Evolutionary conservation across 371 early-diverging fungal species (phyloP), one percentile per base, ranked within the genome.

Genomic region (Mortierella sp.): DNA sequence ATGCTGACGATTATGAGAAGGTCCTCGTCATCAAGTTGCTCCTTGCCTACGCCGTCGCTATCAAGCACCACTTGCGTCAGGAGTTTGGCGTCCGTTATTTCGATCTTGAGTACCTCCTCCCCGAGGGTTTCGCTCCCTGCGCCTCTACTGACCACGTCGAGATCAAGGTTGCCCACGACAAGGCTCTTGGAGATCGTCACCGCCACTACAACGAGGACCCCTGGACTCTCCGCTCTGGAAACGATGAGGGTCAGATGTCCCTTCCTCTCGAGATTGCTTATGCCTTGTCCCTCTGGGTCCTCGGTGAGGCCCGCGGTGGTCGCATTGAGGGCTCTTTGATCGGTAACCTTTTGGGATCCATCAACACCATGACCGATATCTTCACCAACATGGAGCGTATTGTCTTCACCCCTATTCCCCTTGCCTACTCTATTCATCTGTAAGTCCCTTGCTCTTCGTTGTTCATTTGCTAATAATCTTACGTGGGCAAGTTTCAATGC

Each of bases 391-490:
- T 86, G 87, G 95, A 96, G 88, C 90, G 97, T 28, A 95, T 97
- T 75, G 85, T 93, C n/a, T 89, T 88, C 60, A 94, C 95, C 3
- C 97, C 97, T 13, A 94, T 96, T 70, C 97, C 97, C 1, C 70
- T 94, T 73, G 96, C 96, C 16, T 97, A 96, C 82, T 83, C 89
- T 42, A 92, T 95, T 78, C 97, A 96, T 84, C 87, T 96, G 83
- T 80, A 76, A 80, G 80, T 60, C 34, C 13, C 34, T 26, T 8
- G 57, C 44, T 19, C 34, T 14, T 16, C 31, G 7, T 52, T 47
- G n/a, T 21, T 71, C 2, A 9, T 50, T n/a, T 31, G 16, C n/a
- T 44, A 34, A 34, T 63, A 19, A 58, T 19, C 31, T n/a, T 55
- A 5, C 9, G 6, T 55, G 55, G 55, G 21, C 54, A 54, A 24